These are phyloP conservation scores for Funneliformis caledonium DNA, from an alignment of 371 early-diverging fungal species.

Conservation along the genomic window DNA sequence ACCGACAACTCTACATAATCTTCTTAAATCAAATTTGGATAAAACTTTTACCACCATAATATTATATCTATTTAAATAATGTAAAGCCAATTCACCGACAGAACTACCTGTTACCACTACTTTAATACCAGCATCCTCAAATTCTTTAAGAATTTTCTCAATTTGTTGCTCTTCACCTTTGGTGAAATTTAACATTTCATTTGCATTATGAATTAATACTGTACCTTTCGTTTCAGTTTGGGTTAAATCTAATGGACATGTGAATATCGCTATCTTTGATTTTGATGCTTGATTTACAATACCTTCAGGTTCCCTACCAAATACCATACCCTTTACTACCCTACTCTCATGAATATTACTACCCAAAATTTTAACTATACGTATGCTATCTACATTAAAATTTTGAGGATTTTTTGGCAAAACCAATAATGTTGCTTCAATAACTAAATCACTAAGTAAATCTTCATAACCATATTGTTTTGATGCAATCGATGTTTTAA, in stretches of 20 bases:
- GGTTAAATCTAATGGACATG: slow-evolving; percentile 94
- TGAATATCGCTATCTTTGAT: slow-evolving; percentile 96
- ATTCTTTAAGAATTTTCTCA: slow-evolving; percentile 80
- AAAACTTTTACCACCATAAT: slow-evolving; percentile 91
- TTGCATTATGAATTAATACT: slow-evolving; percentile 95
- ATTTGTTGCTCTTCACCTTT: slow-evolving; percentile 91
- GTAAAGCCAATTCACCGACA: slow-evolving; percentile 93
- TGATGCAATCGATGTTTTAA: slow-evolving; percentile 80
- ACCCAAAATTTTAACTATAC: slow-evolving; percentile 98
- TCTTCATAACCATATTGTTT: slow-evolving; percentile 97
- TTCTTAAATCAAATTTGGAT: slow-evolving; percentile 95
- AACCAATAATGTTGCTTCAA: slow-evolving; percentile 83
- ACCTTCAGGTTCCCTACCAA: slow-evolving; percentile 95
- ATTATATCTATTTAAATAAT: slow-evolving; percentile 88
- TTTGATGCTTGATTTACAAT: slow-evolving; percentile 67
- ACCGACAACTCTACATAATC: slow-evolving; percentile 92
- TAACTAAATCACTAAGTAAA: slow-evolving; percentile 79
- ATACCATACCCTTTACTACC: slow-evolving; percentile 98
- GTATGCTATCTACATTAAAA: slow-evolving; percentile 95
- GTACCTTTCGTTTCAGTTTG: slow-evolving; percentile 99
- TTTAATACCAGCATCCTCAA: slow-evolving; percentile 92
- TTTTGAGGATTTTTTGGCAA: slow-evolving; percentile 88
- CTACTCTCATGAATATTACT: slow-evolving; percentile 91
- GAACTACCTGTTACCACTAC: slow-evolving; percentile 91
- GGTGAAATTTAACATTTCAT: slow-evolving; percentile 96